Evolutionary conservation across 768 basidiomycete species (phyloP), one percentile per base, ranked within the genome.

Genomic region (Scleroderma bovista): DNA sequence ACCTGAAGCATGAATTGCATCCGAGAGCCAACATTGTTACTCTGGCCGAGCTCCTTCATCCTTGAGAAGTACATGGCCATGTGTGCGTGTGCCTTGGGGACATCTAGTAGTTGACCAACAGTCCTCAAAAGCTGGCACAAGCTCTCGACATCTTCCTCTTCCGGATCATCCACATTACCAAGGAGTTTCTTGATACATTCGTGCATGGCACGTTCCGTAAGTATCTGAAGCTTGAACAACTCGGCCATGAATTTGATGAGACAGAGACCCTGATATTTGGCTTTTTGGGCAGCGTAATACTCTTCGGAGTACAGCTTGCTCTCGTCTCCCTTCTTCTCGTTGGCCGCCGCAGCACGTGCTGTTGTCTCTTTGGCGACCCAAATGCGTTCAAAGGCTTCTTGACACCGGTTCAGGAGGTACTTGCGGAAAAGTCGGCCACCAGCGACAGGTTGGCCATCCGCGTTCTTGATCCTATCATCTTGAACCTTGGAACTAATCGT

Each of bases 181-280:
- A 98, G 75, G 11, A 97, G 79, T 72, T 94, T 94, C 80, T 93
- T 91, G 65, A 98, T 84, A 75, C 95, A 99, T 69, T 93, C 89
- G 74, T 93, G 89, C 90, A 98, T 99, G 72, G 97, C 95, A 58
- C 91, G 86, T 72, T 93, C 92, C 43, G 93, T 93, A 48, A 98
- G 75, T 93, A 97, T 96, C 71, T 91, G 88, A 20, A 99, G 75
- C 73, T 97, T 97, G 86, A 93, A 99, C 47, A 99, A 75, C 72
- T 99, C 95, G 55, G 95, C 94, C 54, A 98, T 97, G 73, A 99
- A 94, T 69, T 90, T 91, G 74, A 97, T 93, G 57, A 99, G 79
- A 75, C 95, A 92, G 15, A 97, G 84, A 67, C 95, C 93, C 55
- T 91, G 89, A 52, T 93, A 88, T 75, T 96, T 97, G 36, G 93